A percentile compares a stretch with the other conserved stretches of the same genome.
phyloP scores from a whole-genome alignment of 2,329 filamentous ascomycete genomes.

The Aspergillus chevalieri region DNA sequence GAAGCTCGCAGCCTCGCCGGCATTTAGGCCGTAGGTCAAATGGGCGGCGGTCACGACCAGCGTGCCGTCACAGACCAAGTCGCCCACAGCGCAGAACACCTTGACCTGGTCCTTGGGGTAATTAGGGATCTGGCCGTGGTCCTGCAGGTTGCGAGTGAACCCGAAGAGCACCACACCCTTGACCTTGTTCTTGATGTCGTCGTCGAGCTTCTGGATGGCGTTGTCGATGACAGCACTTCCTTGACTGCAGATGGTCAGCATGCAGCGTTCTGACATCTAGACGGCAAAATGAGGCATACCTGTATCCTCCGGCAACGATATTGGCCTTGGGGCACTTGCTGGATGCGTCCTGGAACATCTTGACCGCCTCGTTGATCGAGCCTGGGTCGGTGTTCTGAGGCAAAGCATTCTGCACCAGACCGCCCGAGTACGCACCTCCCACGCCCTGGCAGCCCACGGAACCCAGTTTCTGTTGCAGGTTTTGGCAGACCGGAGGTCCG shows the following conservation, averaged over 20 bases:
- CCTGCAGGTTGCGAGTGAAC: slow-evolving; percentile 35
- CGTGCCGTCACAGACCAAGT: slow-evolving; percentile 19
- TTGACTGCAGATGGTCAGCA: slow-evolving; percentile 17
- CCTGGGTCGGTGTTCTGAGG: slow-evolving; percentile 31
- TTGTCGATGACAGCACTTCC: slow-evolving; percentile 42
- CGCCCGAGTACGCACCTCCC: slow-evolving; percentile 36
- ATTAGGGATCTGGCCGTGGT: slow-evolving; percentile 26
- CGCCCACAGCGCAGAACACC: slow-evolving; percentile 20
- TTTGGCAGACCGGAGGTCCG: slow-evolving; percentile 24
- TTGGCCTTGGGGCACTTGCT: slow-evolving; percentile 40
- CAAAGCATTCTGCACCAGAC: slow-evolving; percentile 32
- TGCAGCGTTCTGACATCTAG: neutral
- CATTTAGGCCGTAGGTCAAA: slow-evolving; percentile 17
- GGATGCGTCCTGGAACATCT: slow-evolving; percentile 36
- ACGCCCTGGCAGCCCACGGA: slow-evolving; percentile 40
- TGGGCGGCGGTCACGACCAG: slow-evolving; percentile 18
- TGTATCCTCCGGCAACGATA: slow-evolving; percentile 41
- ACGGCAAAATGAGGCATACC: slow-evolving; percentile 22
- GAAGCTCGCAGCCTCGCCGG: slow-evolving; percentile 13
- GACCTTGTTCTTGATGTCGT: slow-evolving; percentile 21
- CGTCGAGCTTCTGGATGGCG: slow-evolving; percentile 31
- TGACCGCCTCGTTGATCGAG: slow-evolving; percentile 36
- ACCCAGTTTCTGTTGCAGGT: slow-evolving; percentile 18
- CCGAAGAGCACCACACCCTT: slow-evolving; percentile 41
- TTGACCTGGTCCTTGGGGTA: slow-evolving; percentile 15